These are phyloP conservation scores for Arachnomyces sp. DNA, from an alignment of 2,329 filamentous ascomycete genomes.

Conservation along the genomic window DNA sequence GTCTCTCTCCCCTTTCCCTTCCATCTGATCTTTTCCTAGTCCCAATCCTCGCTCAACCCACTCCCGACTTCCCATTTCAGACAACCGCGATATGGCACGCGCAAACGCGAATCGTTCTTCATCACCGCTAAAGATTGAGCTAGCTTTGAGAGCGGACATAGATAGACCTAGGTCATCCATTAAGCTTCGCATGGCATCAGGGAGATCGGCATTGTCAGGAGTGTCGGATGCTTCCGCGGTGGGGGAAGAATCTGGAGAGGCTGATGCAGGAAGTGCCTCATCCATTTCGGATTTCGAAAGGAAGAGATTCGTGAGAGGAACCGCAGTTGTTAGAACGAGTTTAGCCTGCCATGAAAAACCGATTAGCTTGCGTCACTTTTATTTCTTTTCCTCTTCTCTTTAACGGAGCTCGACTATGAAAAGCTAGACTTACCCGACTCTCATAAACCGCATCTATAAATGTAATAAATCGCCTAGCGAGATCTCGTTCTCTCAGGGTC, in stretches of 20 bases:
- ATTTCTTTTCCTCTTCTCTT: too few species aligned
- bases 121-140: constrained; percentile 82
- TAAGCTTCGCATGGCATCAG: constrained; percentile 66
- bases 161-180: constrained; percentile 85
- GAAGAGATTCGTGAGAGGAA: constrained; percentile 79
- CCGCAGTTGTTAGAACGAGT: constrained; percentile 82
- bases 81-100: constrained; percentile 72
- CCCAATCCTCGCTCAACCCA: constrained; percentile 78
- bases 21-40: constrained; percentile 37
- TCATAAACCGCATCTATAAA: constrained; percentile 98
- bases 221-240: constrained; percentile 21
- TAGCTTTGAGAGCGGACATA: constrained; percentile 76
- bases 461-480: constrained; percentile 89
- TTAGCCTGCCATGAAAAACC: constrained; percentile 65
- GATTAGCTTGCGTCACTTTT: neutral
- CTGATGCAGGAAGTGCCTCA: constrained; percentile 44
- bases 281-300: constrained; percentile 64
- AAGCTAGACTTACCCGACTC: constrained; percentile 39
- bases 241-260: constrained; percentile 12
- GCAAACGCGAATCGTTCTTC: constrained; percentile 97
- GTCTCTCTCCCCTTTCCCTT: constrained; percentile 40
- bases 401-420: neutral
- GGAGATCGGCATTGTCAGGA: constrained; percentile 46
- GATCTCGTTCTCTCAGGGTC: constrained; percentile 76
- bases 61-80: constrained; percentile 87